phyloP scores from a whole-genome alignment of 1,284 basidiomycete genomes.

The Sporisorium reilianum region DNA sequence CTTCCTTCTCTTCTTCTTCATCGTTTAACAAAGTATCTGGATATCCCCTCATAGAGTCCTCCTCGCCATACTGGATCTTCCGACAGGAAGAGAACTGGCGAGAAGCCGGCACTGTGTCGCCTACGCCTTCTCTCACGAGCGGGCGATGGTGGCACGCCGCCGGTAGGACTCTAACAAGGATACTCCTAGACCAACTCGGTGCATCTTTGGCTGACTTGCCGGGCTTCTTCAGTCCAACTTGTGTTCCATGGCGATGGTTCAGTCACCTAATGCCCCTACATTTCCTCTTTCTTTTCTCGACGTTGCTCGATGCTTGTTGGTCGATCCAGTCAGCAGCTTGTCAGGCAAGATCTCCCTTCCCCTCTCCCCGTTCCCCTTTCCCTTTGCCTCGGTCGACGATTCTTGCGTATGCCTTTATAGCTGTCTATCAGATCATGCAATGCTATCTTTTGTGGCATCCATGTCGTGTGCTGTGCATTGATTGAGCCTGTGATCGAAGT shows the following conservation, averaged over 20 bases:
- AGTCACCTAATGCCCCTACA: conserved; percentile 58
- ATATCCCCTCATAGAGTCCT: conserved; percentile 57
- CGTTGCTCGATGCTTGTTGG: background rate
- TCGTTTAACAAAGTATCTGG: conserved; percentile 58
- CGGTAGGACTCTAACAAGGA: conserved; percentile 56
- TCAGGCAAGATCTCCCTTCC: too few species aligned
- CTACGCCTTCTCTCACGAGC: conserved; percentile 34
- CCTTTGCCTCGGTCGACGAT: background rate
- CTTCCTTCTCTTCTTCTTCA: conserved; percentile 45
- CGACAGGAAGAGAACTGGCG: conserved; percentile 54
- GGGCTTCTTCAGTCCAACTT: conserved; percentile 14
- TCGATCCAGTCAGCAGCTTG: too few species aligned
- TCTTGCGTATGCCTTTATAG: background rate
- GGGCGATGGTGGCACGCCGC: conserved; percentile 26
- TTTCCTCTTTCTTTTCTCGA: conserved; percentile 6
- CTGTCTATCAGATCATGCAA: background rate
- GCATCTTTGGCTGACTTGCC: conserved; percentile 60
- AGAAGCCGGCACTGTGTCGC: conserved; percentile 28
- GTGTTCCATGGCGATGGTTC: conserved; percentile 48
- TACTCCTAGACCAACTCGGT: conserved; percentile 50
- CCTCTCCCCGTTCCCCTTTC: background rate
- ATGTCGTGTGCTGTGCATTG: background rate
- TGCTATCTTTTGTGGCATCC: background rate
- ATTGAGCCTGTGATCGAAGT: background rate
- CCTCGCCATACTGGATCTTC: conserved; percentile 52